These are phyloP conservation scores for Piper betle DNA, from an alignment of 164 flowering plant genomes.

Conservation along the genomic window DNA sequence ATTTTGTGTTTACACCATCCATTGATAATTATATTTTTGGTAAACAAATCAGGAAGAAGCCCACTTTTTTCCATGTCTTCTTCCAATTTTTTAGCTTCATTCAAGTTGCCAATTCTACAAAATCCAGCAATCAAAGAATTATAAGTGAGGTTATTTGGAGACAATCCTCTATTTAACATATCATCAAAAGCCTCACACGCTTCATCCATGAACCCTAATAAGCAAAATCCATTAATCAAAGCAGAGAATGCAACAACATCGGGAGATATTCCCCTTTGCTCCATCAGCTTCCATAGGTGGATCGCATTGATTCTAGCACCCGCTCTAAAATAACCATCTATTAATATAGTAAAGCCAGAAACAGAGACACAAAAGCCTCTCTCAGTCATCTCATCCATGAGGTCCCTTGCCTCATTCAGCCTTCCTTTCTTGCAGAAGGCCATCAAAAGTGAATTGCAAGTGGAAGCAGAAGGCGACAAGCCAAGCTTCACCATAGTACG, in stretches of 20 bases:
- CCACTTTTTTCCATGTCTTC: slow-evolving; percentile 62
- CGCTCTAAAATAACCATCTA: slow-evolving; percentile 56
- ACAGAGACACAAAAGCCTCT: slow-evolving; percentile 62
- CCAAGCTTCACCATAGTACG: slow-evolving; percentile 45
- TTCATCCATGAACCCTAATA: slow-evolving; percentile 52
- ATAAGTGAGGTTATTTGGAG: slow-evolving; percentile 77
- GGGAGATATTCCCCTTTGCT: slow-evolving; percentile 42
- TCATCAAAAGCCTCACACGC: slow-evolving; percentile 43
- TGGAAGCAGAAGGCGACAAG: slow-evolving; percentile 51
- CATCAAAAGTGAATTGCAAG: slow-evolving; percentile 64
- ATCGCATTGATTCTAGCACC: slow-evolving; percentile 51
- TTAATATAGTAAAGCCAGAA: slow-evolving; percentile 46
- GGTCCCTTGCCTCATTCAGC: slow-evolving; percentile 49
- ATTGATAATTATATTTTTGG: slow-evolving; percentile 62
- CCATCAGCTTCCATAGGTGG: slow-evolving; percentile 63
- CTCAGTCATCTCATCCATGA: slow-evolving; percentile 46
- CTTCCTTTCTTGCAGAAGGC: slow-evolving; percentile 51
- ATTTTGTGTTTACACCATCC: slow-evolving; percentile 66
- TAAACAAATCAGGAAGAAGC: slow-evolving; percentile 65
- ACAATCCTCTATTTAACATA: slow-evolving; percentile 50
- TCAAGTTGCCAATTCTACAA: slow-evolving; percentile 39
- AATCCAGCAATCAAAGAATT: slow-evolving; percentile 77
- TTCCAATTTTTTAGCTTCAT: slow-evolving; percentile 55
- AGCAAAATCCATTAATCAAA: slow-evolving; percentile 65
- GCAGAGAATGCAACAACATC: slow-evolving; percentile 80